Evolutionary conservation across 345 rosid genomes (phyloP), one percentile per base, ranked within the genome.

Genomic region (Populus davidiana): DNA sequence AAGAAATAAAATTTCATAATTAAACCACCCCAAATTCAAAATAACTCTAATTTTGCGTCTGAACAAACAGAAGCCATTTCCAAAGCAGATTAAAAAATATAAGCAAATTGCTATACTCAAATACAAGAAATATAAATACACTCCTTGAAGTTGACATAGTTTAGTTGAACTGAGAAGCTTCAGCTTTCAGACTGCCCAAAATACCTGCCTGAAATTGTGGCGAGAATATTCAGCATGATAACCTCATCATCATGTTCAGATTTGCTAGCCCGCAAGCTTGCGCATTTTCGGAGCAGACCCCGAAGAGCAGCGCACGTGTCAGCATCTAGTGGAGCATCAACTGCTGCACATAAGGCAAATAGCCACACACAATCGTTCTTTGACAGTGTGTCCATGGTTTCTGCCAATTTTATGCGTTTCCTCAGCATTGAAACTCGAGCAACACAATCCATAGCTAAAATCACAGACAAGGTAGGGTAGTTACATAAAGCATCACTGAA

Each of bases 301-400:
- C 95, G 87, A 20, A 93, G 86, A 35, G 88, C 82, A 79, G 95
- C 98, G 52, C 90, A 81, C 6, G 92, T 87, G 78, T 89, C 95
- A 0, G 88, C 94, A 66, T 89, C 88, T 50, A 91, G 41, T 4
- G 99, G 99, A 41, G 88, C 81, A 64, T 96, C 97, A 41, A 93
- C 87, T 17, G 93, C 88, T 62, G 95, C 92, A 67, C 94, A 90
- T 31, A 93, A 83, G 33, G 96, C 91, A 78, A 91, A 89, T 43
- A 93, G 83, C 98, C 98, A 96, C 62, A 81, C 52, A 29, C 91
- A 87, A 27, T 90, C 92, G 11, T 69, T 82, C 78, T 84, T 87
- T 18, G 89, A 73, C 27, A 91, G 81, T 5, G 67, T 67, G 69
- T 65, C 79, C 77, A 47, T 73, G 7, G 82, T 77, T 81, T 91